Evolutionary conservation across 116 monocot species (phyloP).

Genomic region (Zostera marina): DNA sequence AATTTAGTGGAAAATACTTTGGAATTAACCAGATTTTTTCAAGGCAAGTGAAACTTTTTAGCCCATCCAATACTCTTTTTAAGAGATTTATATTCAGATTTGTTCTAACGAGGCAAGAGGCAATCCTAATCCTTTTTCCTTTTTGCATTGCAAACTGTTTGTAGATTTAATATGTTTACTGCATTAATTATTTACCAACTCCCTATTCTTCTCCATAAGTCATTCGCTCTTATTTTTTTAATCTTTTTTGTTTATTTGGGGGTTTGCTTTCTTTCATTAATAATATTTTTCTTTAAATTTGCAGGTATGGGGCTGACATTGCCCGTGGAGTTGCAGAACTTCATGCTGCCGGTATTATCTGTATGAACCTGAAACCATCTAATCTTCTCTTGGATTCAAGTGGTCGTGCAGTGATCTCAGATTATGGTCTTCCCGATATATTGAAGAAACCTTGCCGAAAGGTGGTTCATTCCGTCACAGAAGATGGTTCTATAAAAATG

Average conservation of each 20-base stretch:
- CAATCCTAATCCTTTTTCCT: too few relatives aligned
- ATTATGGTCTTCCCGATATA: constrained; percentile 94
- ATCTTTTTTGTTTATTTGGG: background rate
- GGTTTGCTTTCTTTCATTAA: background rate
- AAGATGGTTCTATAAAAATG: constrained; percentile 40
- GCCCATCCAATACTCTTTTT: too few relatives aligned
- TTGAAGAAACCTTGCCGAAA: constrained; percentile 71
- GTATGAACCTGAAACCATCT: constrained; percentile 95
- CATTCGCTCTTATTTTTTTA: background rate
- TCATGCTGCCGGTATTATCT: constrained; percentile 87
- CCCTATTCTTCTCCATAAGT: background rate
- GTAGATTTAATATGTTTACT: too few relatives aligned
- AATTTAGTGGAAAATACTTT: too few relatives aligned
- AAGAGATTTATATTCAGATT: too few relatives aligned
- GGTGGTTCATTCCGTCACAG: constrained; percentile 30
- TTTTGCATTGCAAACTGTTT: too few relatives aligned
- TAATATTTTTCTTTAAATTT: constrained; percentile 10
- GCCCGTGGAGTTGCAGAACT: constrained; percentile 99
- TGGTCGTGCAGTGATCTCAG: constrained; percentile 61
- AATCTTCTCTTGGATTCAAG: constrained; percentile 86
- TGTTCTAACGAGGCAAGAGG: too few relatives aligned
- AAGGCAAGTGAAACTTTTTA: too few relatives aligned
- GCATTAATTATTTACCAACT: too few relatives aligned
- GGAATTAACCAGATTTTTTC: too few relatives aligned
- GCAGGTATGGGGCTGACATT: constrained; percentile 96